Evolutionary conservation across 108 stramenopile species (phyloP).

Genomic region (Skeletonema grethae): DNA sequence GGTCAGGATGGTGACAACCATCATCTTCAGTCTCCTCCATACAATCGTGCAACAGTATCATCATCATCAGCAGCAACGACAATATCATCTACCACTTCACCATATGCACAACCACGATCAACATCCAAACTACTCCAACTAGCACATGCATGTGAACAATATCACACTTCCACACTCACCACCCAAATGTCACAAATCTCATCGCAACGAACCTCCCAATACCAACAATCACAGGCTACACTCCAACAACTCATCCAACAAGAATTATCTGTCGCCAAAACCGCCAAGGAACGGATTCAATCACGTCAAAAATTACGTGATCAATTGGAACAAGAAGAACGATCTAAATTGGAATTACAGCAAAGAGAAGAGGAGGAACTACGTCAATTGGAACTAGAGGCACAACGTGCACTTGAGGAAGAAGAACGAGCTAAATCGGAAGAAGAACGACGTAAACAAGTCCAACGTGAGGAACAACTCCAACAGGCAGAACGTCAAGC

Average conservation of each 20-base stretch:
- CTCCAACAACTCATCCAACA: constrained; percentile 27
- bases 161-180: constrained; percentile 26
- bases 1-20: background rate
- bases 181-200: constrained; percentile 29
- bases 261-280: constrained; percentile 9
- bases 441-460: constrained; percentile 12
- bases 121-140: constrained; percentile 42
- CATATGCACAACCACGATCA: constrained; percentile 21
- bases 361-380: constrained; percentile 1
- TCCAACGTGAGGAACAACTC: constrained; percentile 1
- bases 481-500: constrained; percentile 17
- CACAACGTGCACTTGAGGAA: constrained; percentile 17
- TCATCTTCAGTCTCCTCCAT: background rate
- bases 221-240: constrained; percentile 13
- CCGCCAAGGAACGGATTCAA: constrained; percentile 22
- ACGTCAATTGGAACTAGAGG: constrained; percentile 9
- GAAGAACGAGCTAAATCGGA: constrained; percentile 14
- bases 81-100: constrained; percentile 13
- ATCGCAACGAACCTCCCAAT: constrained; percentile 18
- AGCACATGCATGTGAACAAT: constrained; percentile 20
- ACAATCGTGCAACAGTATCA: background rate
- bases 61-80: background rate
- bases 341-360: constrained; percentile 6
- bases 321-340: constrained; percentile 15
- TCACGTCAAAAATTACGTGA: constrained; percentile 6